Base-by-base conservation (phyloP, 2,329 filamentous ascomycete species). In the Lithohypha guttulata region DNA sequence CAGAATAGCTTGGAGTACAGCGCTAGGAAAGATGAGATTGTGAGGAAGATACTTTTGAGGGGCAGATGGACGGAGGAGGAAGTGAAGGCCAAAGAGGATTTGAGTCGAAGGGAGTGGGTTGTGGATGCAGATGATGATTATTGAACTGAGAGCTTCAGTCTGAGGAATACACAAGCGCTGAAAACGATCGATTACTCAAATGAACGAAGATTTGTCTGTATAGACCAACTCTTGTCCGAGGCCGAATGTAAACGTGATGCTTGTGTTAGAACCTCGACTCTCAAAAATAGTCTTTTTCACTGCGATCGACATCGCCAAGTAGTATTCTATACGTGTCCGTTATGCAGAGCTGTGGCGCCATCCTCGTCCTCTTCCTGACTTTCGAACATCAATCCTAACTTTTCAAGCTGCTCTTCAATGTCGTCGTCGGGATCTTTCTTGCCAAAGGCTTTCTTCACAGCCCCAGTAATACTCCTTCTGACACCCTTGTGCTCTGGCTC, bases 1-100 rank as follows among this genome's bases (percentile, higher is more conserved):
- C 42, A 39, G 15, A 44, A 52, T 29, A 36, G 46, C 2, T 39
- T 53, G 14, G 35, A 44, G 21, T 50, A 48, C 17, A 44, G 43
- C 10, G 39, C 36, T 23, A 33, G 18, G 27, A 50, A 48, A 41
- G 46, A 45, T 40, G 27, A 11, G 6, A 22, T 48, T n/a, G 35
- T 48, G 6, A 32, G 39, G 22, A 44, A 43, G 26, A 45, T 50
- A 14, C 36, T 48, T 17, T 26, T 22, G 28, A 30, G 25, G 14
- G 42, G 39, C 11, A 44, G 48, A 9, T 47, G 46, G 46, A 41
- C 39, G 10, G 42, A 46, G 18, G 34, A 42, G 10, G 40, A 45
- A 7, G 27, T 48, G 11, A 22, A 39, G 19, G 25, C 19, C 20
- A 48, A 46, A 29, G 43, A 44, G 18, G 15, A 15, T 4, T 22